These are phyloP conservation scores for Scenedesmus sp. DNA, from an alignment of 163 green algal genomes.

Conservation along the genomic window DNA sequence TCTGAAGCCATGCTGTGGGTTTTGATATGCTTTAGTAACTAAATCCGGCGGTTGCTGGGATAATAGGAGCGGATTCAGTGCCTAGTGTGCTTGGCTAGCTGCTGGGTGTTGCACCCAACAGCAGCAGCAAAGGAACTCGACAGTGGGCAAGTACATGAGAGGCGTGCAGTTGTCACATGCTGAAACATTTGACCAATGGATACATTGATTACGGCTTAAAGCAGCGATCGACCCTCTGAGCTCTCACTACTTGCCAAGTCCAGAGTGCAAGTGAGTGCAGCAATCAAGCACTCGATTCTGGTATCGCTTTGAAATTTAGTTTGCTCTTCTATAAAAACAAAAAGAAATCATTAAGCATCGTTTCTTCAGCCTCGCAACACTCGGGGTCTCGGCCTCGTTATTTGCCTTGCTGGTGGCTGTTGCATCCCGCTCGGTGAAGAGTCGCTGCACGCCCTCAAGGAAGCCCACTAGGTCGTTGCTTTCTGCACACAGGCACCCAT, in stretches of 20 bases:
- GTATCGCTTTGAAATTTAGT: background rate
- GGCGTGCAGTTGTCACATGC: background rate
- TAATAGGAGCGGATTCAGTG: background rate
- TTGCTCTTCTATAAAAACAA: background rate
- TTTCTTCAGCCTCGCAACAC: background rate
- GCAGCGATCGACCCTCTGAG: background rate
- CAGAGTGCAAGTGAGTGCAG: background rate
- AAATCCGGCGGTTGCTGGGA: background rate
- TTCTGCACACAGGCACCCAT: constrained; percentile 9
- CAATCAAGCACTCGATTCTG: background rate
- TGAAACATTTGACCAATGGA: background rate
- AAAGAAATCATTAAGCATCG: background rate
- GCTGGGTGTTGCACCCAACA: constrained; percentile 1
- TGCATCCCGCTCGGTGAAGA: background rate
- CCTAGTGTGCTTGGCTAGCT: background rate
- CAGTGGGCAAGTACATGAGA: background rate
- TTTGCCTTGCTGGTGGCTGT: constrained; percentile 17
- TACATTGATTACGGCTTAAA: background rate
- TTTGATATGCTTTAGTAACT: background rate
- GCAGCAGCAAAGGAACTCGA: background rate
- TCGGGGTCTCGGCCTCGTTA: constrained; percentile 1
- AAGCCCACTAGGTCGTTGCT: constrained; percentile 11
- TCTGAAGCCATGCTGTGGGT: constrained; percentile 44
- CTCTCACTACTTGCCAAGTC: background rate
- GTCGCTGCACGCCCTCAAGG: background rate